A percentile compares a stretch with the other conserved stretches of the same genome.
Evolutionary conservation across 306 rosid species (phyloP).

Genomic region (Ormosia semicastrata): DNA sequence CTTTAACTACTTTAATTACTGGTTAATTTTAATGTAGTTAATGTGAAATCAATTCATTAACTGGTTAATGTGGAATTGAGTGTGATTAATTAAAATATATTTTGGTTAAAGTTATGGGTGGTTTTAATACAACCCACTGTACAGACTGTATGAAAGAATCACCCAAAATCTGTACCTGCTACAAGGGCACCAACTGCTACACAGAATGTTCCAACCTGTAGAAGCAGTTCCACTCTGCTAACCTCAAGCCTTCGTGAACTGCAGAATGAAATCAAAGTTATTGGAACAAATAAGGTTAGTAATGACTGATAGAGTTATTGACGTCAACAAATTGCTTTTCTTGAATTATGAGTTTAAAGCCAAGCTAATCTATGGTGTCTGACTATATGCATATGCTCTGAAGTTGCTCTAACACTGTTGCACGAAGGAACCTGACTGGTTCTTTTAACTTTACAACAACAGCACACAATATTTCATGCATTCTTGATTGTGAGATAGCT

Average conservation of each 20-base stretch:
- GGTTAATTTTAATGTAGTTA: neutral
- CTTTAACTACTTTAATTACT: neutral
- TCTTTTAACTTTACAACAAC: conserved; percentile 1
- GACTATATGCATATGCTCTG: conserved; percentile 11
- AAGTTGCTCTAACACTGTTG: neutral
- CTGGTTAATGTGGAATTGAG: neutral
- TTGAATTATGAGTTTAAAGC: conserved; percentile 1
- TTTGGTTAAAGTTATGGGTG: neutral
- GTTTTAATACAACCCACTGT: neutral
- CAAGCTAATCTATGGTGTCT: conserved; percentile 6
- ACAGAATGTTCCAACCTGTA: conserved; percentile 98
- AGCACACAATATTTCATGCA: conserved; percentile 21
- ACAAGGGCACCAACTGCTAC: conserved; percentile 86
- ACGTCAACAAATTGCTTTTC: neutral
- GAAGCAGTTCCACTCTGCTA: conserved; percentile 95
- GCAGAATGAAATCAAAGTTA: conserved; percentile 34
- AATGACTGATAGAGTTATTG: conserved; percentile 18
- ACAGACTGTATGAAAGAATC: conserved; percentile 1
- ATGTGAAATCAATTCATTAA: neutral
- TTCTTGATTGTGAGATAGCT: conserved; percentile 6
- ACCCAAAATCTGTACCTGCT: conserved; percentile 56
- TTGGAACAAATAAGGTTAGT: conserved; percentile 5
- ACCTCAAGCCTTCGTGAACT: conserved; percentile 98
- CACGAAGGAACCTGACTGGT: neutral
- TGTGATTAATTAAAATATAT: neutral